These are phyloP conservation scores for Schizonepeta tenuifolia DNA, from an alignment of 257 asterid species.

Conservation along the genomic window DNA sequence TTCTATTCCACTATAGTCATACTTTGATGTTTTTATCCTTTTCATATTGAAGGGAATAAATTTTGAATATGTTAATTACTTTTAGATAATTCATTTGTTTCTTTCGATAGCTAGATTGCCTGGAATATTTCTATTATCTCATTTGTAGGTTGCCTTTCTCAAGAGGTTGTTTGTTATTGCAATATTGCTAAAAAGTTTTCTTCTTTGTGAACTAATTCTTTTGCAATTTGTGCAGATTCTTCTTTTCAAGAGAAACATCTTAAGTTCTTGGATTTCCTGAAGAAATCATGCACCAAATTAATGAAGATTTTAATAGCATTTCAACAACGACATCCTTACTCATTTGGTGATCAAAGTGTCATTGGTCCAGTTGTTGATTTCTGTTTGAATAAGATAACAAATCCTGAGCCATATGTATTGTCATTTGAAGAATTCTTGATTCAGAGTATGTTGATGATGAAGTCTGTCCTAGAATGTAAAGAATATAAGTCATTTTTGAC, in stretches of 20 bases:
- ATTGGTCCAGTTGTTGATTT: constrained; percentile 75
- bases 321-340: constrained; percentile 91
- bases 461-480: constrained; percentile 89
- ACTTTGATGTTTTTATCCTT: neutral
- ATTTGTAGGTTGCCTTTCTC: constrained; percentile 25
- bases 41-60: constrained; percentile 6
- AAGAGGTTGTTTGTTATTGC: constrained; percentile 17
- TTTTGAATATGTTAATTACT: neutral
- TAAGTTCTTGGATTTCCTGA: constrained; percentile 75
- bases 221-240: constrained; percentile 70
- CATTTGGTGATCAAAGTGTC: constrained; percentile 90
- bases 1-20: neutral
- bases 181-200: constrained; percentile 21
- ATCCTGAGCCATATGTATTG: constrained; percentile 71
- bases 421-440: constrained; percentile 82
- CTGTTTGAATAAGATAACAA: constrained; percentile 78
- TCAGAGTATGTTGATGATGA: constrained; percentile 87
- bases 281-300: constrained; percentile 78
- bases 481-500: constrained; percentile 78
- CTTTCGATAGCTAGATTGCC: constrained; percentile 22
- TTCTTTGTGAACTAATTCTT: constrained; percentile 35
- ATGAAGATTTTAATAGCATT: constrained; percentile 81
- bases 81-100: constrained; percentile 2
- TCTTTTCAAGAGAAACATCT: constrained; percentile 73
- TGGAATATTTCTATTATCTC: constrained; percentile 24